Evolutionary conservation across 129 eudicot genomes (phyloP), one percentile per base, ranked within the genome.

Genomic region (Flaveria robusta): DNA sequence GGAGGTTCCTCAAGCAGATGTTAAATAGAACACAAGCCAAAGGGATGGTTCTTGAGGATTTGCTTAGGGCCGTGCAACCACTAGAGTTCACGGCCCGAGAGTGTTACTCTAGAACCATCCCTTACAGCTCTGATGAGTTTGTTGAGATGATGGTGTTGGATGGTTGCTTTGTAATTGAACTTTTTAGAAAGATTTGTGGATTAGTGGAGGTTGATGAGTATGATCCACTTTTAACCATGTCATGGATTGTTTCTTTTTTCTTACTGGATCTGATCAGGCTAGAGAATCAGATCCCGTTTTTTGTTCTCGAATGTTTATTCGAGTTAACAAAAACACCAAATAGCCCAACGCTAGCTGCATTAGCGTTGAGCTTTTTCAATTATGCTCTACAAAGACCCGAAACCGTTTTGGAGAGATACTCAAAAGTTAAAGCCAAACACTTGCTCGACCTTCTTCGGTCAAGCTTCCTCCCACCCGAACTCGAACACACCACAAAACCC

Each of bases 231-330:
- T 10, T 77, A 1, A 81, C 83, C 6, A 67, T 90, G 90, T 72
- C 91, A 0, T 93, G 98, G 98, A 76, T 93, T 0, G 75, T 79
- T 19, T 66, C 96, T 0, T 87, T 88, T 71, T 75, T 93, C 62
- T 11, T 90, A 20, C 82, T 97, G 66, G 97, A 93, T 87, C 70
- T 93, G 27, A 68, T 88, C 18, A 43, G 92, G 0, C 77, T 93
- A 0, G 98, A 93, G 47, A 93, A 93, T 82, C 98, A 93, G 70
- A 83, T 93, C 43, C 98, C 98, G 0, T 93, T 81, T 75, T 88
- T 88, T 26, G 47, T 90, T 11, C 92, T 93, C 0, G 82, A 88
- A 77, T 9, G 83, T 70, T 78, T 93, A 52, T 90, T 88, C 23
- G 89, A 90, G 39, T 63, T 86, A 1, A 86, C 96, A 0, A 29